These are phyloP conservation scores for Wickerhamomyces silvicola DNA, from an alignment of 805 yeast genomes.

Conservation along the genomic window DNA sequence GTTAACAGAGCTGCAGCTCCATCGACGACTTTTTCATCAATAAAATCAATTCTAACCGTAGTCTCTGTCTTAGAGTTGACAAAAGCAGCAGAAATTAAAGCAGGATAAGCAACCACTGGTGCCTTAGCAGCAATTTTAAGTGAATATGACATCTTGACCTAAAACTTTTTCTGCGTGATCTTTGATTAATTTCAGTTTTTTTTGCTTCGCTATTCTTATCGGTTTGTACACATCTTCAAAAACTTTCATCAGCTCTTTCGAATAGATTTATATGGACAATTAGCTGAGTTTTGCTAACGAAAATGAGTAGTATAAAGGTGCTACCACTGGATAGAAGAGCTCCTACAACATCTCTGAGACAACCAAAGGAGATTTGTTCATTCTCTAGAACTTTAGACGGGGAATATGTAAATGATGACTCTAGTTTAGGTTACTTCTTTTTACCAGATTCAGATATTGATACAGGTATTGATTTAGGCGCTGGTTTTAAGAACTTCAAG, in stretches of 20 bases:
- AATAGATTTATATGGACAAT: slow-evolving; percentile 3
- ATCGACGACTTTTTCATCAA: slow-evolving; percentile 66
- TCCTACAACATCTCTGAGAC: slow-evolving; percentile 63
- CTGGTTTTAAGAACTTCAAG: slow-evolving; percentile 57
- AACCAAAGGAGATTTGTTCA: slow-evolving; percentile 76
- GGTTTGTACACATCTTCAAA: too few species aligned
- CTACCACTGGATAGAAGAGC: slow-evolving; percentile 39
- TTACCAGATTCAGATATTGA: slow-evolving; percentile 69
- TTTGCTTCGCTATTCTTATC: too few species aligned
- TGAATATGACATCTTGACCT: slow-evolving; percentile 32
- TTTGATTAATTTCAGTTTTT: too few species aligned
- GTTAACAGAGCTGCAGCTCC: slow-evolving; percentile 38
- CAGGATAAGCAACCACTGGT: slow-evolving; percentile 71
- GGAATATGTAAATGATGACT: slow-evolving; percentile 43
- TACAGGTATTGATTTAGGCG: slow-evolving; percentile 52
- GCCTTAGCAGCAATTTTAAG: slow-evolving; percentile 83
- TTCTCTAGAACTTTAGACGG: slow-evolving; percentile 60
- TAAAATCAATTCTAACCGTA: slow-evolving; percentile 53
- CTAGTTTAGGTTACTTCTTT: slow-evolving; percentile 65
- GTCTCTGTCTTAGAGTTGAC: slow-evolving; percentile 48
- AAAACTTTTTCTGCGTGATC: too few species aligned
- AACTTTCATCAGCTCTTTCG: slow-evolving; percentile 13
- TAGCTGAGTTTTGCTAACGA: background rate
- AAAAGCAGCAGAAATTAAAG: slow-evolving; percentile 70
- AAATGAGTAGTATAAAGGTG: slow-evolving; percentile 1